Percentiles rank a stretch among this genome's conserved stretches.
Conservation (phyloP, 2,329 filamentous ascomycete species). For the Stagonosporopsis vannaccii region DNA sequence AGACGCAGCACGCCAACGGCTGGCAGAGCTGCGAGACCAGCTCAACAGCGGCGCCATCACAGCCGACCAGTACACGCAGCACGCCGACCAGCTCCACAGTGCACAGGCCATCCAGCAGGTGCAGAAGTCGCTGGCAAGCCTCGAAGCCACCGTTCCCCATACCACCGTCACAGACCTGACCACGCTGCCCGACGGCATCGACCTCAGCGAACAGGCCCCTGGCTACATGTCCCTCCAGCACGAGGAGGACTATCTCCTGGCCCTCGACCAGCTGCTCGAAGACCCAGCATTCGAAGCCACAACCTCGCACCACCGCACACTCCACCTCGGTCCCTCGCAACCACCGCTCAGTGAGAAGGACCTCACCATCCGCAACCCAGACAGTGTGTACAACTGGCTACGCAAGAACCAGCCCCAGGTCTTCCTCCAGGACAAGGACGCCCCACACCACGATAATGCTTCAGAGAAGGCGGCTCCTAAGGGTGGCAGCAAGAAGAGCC, state of each 20-base stretch:
- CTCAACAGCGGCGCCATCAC: conserved; percentile 35
- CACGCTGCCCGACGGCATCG: conserved; percentile 47
- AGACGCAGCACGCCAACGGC: too few species aligned
- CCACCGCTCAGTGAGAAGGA: conserved; percentile 56
- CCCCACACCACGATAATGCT: conserved; percentile 47
- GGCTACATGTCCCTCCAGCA: conserved; percentile 74
- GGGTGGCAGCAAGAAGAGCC: conserved; percentile 40
- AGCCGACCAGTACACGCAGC: conserved; percentile 38
- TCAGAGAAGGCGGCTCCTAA: conserved; percentile 44
- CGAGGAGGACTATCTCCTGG: conserved; percentile 75
- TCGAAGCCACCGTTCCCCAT: conserved; percentile 54
- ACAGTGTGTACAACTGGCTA: conserved; percentile 96
- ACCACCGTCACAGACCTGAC: conserved; percentile 42
- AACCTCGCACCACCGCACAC: conserved; percentile 49
- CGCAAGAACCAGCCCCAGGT: conserved; percentile 83
- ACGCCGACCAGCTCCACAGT: conserved; percentile 28
- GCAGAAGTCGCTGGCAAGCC: conserved; percentile 44
- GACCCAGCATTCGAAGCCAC: conserved; percentile 62
- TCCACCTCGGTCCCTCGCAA: conserved; percentile 50
- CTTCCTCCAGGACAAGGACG: conserved; percentile 76
- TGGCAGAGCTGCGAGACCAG: conserved; percentile 34
- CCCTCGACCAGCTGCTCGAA: conserved; percentile 64
- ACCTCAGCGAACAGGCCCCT: conserved; percentile 65
- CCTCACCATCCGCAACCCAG: conserved; percentile 75
- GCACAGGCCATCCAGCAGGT: conserved; percentile 35